Evolutionary conservation across 805 yeast genomes (phyloP), one percentile per base, ranked within the genome.

Genomic region (Diddensiella transvaalensis): DNA sequence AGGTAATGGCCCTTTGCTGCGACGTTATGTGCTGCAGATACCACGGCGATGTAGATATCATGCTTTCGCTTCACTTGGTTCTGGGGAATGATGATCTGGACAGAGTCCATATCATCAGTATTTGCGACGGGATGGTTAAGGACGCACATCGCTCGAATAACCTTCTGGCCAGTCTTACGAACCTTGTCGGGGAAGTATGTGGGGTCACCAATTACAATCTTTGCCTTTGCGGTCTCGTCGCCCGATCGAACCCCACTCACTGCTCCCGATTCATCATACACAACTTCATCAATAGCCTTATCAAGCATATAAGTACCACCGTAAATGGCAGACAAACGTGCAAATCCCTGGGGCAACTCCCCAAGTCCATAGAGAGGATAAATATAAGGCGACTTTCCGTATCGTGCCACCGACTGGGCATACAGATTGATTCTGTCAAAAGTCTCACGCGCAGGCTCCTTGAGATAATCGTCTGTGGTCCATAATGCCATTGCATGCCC

Each of bases 401-500:
- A 93, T 60, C 93, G 82, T 23, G 96, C 93, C 52, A 93, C 95
- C 11, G 96, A 86, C 59, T 87, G 87, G 42, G 87, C 83, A 62
- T 93, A 93, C 52, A 93, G 75, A 44, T 86, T 68, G 48, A 93
- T 80, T 67, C 98, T 77, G 65, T 91, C 93, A 60, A 85, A 79
- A 6, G 96, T 83, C 63, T 89, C 96, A 63, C 96, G 79, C 3
- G 96, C 96, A 6, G 96, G 96, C 67, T 87, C 82, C 51, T 74
- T 77, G 62, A 93, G 72, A 66, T 93, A 93, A 47, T 85, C 89
- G 63, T 93, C 99, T 61, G 87, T 90, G 18, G 93, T 78, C 84
- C 96, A 90, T 51, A 93, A 77, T 13, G 97, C 99, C 99, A 93
- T 93, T 3, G 99, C 93, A 67, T 93, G 99, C 40, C 99, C 99